phyloP scores from a whole-genome alignment of 805 yeast species.

The Candida dajiaensis region DNA sequence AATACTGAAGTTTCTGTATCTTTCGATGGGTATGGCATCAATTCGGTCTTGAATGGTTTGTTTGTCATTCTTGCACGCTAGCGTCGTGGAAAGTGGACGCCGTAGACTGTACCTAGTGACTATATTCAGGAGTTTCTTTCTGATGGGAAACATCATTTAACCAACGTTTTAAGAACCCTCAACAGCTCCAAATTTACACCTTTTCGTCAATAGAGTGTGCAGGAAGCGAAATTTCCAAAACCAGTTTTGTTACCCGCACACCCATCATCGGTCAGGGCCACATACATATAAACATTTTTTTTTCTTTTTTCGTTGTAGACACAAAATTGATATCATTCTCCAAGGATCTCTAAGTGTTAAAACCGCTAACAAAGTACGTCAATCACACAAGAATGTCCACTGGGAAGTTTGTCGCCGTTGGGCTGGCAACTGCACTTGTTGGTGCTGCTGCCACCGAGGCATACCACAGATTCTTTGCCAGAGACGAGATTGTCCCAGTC shows the following conservation, averaged over 20 bases:
- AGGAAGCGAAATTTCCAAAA: background rate
- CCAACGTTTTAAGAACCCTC: background rate
- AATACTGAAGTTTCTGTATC: conserved; percentile 85
- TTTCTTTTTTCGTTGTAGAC: background rate
- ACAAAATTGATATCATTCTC: no score
- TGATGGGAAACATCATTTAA: background rate
- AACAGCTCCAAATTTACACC: background rate
- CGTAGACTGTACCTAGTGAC: background rate
- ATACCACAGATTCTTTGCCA: conserved; percentile 12
- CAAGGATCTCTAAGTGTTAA: background rate
- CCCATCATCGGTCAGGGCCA: conserved; percentile 1
- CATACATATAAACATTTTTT: conserved; percentile 2
- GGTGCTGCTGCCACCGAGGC: conserved; percentile 15
- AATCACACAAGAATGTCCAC: background rate
- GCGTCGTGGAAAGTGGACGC: background rate
- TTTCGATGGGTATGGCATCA: conserved; percentile 70
- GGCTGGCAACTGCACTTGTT: conserved; percentile 4
- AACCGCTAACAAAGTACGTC: background rate
- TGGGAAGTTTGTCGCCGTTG: conserved; percentile 3
- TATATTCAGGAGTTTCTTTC: background rate
- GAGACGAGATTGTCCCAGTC: background rate
- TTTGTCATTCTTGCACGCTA: background rate
- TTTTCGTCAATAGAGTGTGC: background rate
- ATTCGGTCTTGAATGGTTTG: conserved; percentile 47
- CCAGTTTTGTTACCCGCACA: background rate